A percentile compares a stretch with the other conserved stretches of the same genome.
These are phyloP conservation scores for Niveomyces coronatus DNA, from an alignment of 2,329 filamentous ascomycete species.

Conservation along the genomic window DNA sequence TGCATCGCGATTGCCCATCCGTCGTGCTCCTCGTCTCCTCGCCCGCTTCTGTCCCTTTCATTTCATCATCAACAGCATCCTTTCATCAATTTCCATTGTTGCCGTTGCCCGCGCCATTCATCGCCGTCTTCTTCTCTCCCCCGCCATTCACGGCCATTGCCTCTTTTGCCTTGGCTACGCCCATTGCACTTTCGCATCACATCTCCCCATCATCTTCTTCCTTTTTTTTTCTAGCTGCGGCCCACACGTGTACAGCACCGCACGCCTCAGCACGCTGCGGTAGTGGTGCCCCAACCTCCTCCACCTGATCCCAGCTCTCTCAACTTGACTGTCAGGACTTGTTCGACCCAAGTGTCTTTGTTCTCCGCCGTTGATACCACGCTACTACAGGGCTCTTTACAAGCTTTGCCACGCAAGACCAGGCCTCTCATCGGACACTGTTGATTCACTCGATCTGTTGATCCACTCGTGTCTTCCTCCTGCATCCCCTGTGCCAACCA, in stretches of 20 bases:
- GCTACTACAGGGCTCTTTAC: neutral
- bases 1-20: slow-evolving; percentile 6
- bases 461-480: slow-evolving; percentile 4
- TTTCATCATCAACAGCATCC: slow-evolving; percentile 6
- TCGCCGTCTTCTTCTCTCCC: neutral
- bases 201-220: slow-evolving; percentile 2
- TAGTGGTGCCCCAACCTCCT: slow-evolving; percentile 8
- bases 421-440: slow-evolving; percentile 5
- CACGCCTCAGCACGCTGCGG: too few species aligned
- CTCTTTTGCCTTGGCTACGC: neutral
- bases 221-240: neutral
- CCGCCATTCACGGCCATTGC: neutral
- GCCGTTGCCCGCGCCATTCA: neutral
- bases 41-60: neutral
- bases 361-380: slow-evolving; percentile 7
- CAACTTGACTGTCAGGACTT: too few species aligned
- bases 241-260: too few species aligned
- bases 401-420: neutral
- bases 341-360: slow-evolving; percentile 1
- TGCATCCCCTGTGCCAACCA: too few species aligned
- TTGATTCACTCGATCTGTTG: slow-evolving; percentile 8
- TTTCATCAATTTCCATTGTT: slow-evolving; percentile 6
- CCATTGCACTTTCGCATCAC: slow-evolving; percentile 3
- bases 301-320: slow-evolving; percentile 9
- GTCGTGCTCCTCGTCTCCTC: neutral